Base-by-base conservation (phyloP, 495 filamentous ascomycete genomes). In the Penicillium fimorum region DNA sequence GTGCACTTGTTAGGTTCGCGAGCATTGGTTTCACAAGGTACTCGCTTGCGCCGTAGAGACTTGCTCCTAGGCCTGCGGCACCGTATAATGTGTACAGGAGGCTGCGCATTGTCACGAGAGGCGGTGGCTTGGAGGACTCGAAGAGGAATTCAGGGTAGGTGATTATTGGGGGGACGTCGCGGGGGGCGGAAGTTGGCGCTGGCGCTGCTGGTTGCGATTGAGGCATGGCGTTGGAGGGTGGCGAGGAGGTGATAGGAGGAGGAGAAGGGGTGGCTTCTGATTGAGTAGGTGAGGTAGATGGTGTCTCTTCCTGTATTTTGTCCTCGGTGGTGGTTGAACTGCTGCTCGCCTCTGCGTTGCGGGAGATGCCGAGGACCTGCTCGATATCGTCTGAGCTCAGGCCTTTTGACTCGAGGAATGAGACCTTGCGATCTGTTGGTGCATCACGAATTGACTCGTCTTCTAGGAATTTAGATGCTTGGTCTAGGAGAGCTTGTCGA, bases 101-200 rank as follows among this genome's bases (percentile, higher is more conserved):
- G 40, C 86, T 84, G 38, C 79, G 76, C 55, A 87, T 81, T 15
- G 91, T 94, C 32, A 97, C 80, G 3, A 97, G 76, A 0, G 94
- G 92, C 1, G 87, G 83, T 8, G 90, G 84, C 30, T 88, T 89
- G 48, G 73, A 61, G 10, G 81, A 68, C 45, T 84, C 73, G 50
- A 81, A 62, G 60, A 97, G 85, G 73, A 96, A 97, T 71, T 98
- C 94, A 46, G 94, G 94, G 73, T 97, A 97, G 24, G 94, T 98
- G 64, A 97, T 88, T 61, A 98, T 92, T n/a, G 93, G 95, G 22
- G 91, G 82, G 20, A 84, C 75, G 57, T 87, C 82, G 64, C 69
- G 74, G 58, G 71, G 61, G 47, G 73, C 61, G 18, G 62, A 24
- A 15, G 41, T 47, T 59, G 56, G 40, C 45, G 42, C 50, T 57